Base-by-base conservation (phyloP, 331 rosid species). In the Rhamnella rubrinervis region DNA sequence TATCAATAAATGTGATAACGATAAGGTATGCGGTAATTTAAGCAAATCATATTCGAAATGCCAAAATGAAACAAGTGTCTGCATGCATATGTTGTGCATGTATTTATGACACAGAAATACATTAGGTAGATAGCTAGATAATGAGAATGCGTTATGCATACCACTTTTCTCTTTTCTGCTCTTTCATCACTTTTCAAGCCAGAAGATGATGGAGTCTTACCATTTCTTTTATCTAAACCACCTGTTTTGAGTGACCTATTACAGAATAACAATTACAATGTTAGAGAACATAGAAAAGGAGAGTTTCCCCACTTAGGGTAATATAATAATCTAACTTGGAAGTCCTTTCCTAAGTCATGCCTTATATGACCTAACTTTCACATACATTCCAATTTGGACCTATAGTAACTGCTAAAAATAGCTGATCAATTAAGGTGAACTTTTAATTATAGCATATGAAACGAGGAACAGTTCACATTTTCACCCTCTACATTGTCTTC, bases 241-340 rank as follows among this genome's bases (percentile, higher is more conserved):
- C 79, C 82, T 62, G 74, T 77, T 81, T 81, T 89, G 76, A 71
- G 74, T 56, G 85, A 79, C 89, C 98, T 93, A 80, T 46, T 61
- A 58, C 4, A 19, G 39, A 50, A 55, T 3, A 20, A 25, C 41
- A 39, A 61, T 59, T 23, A 75, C n/a, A 53, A 68, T 7, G 16
- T 40, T 17, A 75, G 47, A 47, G 13, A 61, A 38, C 39, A 13
- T 5, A 53, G 65, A 53, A 18, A 8, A 57, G 35, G 35, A 31
- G 35, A 31, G 35, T 31, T 31, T 31, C 35, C 35, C 35, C 35
- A 31, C 35, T 31, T 31, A 31, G 4, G 4, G 35, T 6, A 31
- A 31, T 31, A 31, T 31, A 31, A 31, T 31, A 4, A 31, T 31
- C 35, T 31, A 31, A 31, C 35, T 31, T 31, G 35, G 31, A 26